Conservation (phyloP, 441 rosid species). For the Pelargonium myrrhifolium region DNA sequence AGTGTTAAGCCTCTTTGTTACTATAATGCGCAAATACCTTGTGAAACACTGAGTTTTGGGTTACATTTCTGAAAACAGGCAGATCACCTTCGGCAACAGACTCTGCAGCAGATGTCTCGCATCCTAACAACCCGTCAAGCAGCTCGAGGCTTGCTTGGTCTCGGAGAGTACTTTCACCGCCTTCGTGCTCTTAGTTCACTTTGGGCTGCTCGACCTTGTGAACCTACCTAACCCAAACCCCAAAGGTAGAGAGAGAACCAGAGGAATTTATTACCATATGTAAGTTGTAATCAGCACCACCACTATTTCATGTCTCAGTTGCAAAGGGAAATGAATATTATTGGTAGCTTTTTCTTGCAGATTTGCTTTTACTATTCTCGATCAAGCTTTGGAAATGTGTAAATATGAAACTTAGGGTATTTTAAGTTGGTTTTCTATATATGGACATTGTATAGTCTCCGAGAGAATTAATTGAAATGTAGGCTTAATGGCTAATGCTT, state of each 20-base stretch:
- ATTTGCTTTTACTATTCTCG: too few relatives aligned
- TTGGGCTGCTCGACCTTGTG: conserved; percentile 59
- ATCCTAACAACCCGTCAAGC: conserved; percentile 74
- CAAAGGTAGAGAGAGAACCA: not conserved
- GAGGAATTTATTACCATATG: not conserved
- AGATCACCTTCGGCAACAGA: conserved; percentile 78
- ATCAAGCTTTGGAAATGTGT: not conserved
- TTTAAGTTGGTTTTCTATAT: not conserved
- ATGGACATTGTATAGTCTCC: too few relatives aligned
- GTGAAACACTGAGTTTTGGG: too few relatives aligned
- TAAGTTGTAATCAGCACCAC: too few relatives aligned
- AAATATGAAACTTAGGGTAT: not conserved
- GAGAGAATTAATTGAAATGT: too few relatives aligned
- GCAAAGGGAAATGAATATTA: not conserved
- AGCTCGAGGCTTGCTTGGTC: conserved; percentile 77
- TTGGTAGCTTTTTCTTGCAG: too few relatives aligned
- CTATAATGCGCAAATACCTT: not conserved
- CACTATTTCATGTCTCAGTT: not conserved
- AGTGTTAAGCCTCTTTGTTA: not conserved
- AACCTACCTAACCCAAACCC: conserved; percentile 14
- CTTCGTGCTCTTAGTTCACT: conserved; percentile 64
- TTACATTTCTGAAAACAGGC: conserved; percentile 42
- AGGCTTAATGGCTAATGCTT: too few relatives aligned
- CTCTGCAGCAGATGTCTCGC: conserved; percentile 69
- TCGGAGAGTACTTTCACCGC: conserved; percentile 84